phyloP scores from a whole-genome alignment of 768 basidiomycete genomes.

The Termitomyces sp. region DNA sequence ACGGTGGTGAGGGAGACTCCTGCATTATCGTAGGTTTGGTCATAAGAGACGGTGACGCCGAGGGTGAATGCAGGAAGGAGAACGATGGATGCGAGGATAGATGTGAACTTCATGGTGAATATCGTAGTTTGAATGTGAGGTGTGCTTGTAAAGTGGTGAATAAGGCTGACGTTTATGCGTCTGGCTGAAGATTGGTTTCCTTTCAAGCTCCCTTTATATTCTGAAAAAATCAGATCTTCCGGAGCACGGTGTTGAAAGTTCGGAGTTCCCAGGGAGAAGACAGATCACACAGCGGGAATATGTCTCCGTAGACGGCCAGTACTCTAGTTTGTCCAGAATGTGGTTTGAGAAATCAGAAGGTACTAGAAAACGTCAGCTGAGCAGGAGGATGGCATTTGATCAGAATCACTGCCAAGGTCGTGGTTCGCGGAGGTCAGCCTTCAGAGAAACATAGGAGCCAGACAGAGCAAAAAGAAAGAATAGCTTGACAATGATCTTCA shows the following conservation, averaged over 20 bases:
- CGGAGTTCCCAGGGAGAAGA: background rate
- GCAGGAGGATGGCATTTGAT: background rate
- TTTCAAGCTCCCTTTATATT: background rate
- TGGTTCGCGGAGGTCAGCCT: background rate
- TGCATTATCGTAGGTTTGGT: conserved; percentile 36
- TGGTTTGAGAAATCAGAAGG: background rate
- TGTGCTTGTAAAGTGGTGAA: background rate
- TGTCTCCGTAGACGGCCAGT: background rate
- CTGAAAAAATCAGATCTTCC: background rate
- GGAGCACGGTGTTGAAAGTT: background rate
- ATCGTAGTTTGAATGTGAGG: background rate
- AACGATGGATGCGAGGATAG: conserved; percentile 12
- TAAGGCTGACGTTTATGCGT: background rate
- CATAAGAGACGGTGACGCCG: conserved; percentile 22
- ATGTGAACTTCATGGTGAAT: conserved; percentile 28
- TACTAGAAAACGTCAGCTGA: background rate
- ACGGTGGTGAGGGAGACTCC: conserved; percentile 28
- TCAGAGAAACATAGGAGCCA: background rate
- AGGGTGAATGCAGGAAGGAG: conserved; percentile 9
- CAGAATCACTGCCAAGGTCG: background rate
- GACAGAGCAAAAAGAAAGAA: background rate
- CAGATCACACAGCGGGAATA: background rate
- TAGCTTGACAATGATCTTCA: background rate
- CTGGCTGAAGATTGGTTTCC: background rate
- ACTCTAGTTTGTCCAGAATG: background rate